A percentile compares a stretch with the other conserved stretches of the same genome.
These are phyloP conservation scores for Nothophytophthora sp. DNA, from an alignment of 352 stramenopile genomes.

Conservation along the genomic window DNA sequence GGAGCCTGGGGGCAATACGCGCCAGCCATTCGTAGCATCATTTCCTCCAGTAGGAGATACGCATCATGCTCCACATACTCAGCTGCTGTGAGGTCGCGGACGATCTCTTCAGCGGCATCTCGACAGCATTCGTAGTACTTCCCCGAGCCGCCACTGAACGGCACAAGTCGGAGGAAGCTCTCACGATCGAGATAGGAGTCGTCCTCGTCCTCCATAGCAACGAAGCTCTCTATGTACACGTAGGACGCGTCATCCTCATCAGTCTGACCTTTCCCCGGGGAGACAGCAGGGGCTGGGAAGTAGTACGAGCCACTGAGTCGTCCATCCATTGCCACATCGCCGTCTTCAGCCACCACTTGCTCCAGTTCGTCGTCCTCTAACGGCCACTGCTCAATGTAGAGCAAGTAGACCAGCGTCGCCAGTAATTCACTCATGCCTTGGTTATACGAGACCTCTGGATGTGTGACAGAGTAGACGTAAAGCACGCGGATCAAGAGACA, in stretches of 20 bases:
- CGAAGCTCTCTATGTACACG: slow-evolving; percentile 74
- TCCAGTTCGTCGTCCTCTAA: slow-evolving; percentile 11
- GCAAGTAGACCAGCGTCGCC: slow-evolving; percentile 66
- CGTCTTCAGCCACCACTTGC: slow-evolving; percentile 13
- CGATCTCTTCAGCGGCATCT: slow-evolving; percentile 53
- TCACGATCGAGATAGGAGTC: slow-evolving; percentile 44
- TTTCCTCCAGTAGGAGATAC: slow-evolving; percentile 60
- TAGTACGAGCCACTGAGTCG: slow-evolving; percentile 17
- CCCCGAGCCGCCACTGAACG: slow-evolving; percentile 41
- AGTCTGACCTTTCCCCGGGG: slow-evolving; percentile 12
- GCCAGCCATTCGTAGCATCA: slow-evolving; percentile 79
- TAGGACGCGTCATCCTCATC: slow-evolving; percentile 65
- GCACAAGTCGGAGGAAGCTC: slow-evolving; percentile 38
- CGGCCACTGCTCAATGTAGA: slow-evolving; percentile 73
- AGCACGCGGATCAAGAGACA: slow-evolving; percentile 62
- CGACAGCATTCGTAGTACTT: slow-evolving; percentile 70
- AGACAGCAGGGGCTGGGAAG: slow-evolving; percentile 15
- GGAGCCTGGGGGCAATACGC: slow-evolving; percentile 53
- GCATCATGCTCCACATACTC: slow-evolving; percentile 69
- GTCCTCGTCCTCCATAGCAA: slow-evolving; percentile 51
- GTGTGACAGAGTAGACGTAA: slow-evolving; percentile 68
- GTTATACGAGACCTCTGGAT: slow-evolving; percentile 78
- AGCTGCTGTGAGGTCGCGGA: slow-evolving; percentile 43
- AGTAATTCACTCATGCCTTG: slow-evolving; percentile 83
- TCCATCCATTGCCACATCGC: slow-evolving; percentile 7